phyloP scores from a whole-genome alignment of 2,329 filamentous ascomycete genomes.

The Pseudocercospora cruenta region DNA sequence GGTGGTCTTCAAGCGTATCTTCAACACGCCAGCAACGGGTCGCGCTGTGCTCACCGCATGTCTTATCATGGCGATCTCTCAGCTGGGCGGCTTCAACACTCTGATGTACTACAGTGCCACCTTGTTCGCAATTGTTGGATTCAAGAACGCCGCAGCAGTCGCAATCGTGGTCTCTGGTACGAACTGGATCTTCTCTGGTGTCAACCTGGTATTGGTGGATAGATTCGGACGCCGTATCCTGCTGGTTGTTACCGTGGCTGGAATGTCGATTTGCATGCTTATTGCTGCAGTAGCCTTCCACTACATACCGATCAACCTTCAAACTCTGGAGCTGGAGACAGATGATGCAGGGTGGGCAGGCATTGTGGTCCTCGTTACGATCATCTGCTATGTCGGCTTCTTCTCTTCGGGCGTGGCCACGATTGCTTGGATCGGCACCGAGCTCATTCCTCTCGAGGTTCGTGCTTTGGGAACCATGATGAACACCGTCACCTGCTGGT shows the following conservation, averaged over 20 bases:
- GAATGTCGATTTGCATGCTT: slow-evolving; percentile 50
- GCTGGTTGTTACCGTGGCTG: slow-evolving; percentile 49
- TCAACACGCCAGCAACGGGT: slow-evolving; percentile 49
- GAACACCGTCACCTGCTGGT: slow-evolving; percentile 51
- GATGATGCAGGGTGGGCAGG: slow-evolving; percentile 41
- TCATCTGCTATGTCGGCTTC: slow-evolving; percentile 50
- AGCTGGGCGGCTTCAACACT: slow-evolving; percentile 53
- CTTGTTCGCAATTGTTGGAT: slow-evolving; percentile 53
- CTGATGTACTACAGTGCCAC: slow-evolving; percentile 49
- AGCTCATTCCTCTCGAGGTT: slow-evolving; percentile 54
- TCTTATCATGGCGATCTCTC: slow-evolving; percentile 57
- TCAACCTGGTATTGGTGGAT: slow-evolving; percentile 54
- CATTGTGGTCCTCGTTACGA: slow-evolving; percentile 47
- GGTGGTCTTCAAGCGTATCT: slow-evolving; percentile 50
- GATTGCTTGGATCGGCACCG: slow-evolving; percentile 53
- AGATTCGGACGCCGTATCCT: slow-evolving; percentile 51
- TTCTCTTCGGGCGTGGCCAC: slow-evolving; percentile 53
- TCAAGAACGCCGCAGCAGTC: slow-evolving; percentile 54
- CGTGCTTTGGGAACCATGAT: slow-evolving; percentile 55
- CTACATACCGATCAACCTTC: slow-evolving; percentile 51
- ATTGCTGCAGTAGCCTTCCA: slow-evolving; percentile 51
- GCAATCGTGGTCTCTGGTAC: slow-evolving; percentile 50
- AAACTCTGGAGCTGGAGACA: slow-evolving; percentile 45
- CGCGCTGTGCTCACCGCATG: slow-evolving; percentile 53
- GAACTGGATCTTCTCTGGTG: slow-evolving; percentile 55